Conservation (phyloP, 805 yeast genomes). For the Helenozyma baotianmanensis region DNA sequence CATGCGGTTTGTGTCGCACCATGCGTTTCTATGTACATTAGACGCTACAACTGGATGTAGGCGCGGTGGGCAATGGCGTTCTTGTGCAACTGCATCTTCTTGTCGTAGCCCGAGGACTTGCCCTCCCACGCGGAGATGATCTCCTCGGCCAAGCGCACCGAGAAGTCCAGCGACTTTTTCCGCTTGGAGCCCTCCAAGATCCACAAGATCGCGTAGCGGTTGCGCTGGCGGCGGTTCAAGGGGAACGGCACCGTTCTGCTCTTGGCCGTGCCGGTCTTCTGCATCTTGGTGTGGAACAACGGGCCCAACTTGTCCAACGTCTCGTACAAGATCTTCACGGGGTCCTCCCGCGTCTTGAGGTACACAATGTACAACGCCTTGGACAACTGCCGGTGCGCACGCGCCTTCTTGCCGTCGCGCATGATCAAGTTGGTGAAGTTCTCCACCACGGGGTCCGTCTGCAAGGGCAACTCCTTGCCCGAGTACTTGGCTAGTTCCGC, state of each 20-base stretch:
- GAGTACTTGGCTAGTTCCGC: conserved; percentile 49
- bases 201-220: conserved; percentile 87
- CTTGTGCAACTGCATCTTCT: conserved; percentile 77
- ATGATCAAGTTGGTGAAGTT: conserved; percentile 82
- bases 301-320: conserved; percentile 84
- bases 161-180: conserved; percentile 72
- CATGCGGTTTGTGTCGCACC: background rate
- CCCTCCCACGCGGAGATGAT: conserved; percentile 73
- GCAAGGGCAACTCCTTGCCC: conserved; percentile 53
- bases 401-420: conserved; percentile 85
- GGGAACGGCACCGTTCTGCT: conserved; percentile 79
- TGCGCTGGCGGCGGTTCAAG: conserved; percentile 73
- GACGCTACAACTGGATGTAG: conserved; percentile 43
- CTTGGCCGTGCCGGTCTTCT: conserved; percentile 83
- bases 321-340: conserved; percentile 68
- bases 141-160: conserved; percentile 91
- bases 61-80: conserved; percentile 87
- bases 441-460: conserved; percentile 65
- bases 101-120: conserved; percentile 77
- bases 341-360: conserved; percentile 71
- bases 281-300: conserved; percentile 68
- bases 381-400: conserved; percentile 68
- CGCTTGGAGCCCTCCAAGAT: conserved; percentile 78
- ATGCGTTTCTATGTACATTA: conserved; percentile 1
- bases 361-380: conserved; percentile 78